Conservation (phyloP, 148 eudicot genomes). For the Vaccinium darrowii region DNA sequence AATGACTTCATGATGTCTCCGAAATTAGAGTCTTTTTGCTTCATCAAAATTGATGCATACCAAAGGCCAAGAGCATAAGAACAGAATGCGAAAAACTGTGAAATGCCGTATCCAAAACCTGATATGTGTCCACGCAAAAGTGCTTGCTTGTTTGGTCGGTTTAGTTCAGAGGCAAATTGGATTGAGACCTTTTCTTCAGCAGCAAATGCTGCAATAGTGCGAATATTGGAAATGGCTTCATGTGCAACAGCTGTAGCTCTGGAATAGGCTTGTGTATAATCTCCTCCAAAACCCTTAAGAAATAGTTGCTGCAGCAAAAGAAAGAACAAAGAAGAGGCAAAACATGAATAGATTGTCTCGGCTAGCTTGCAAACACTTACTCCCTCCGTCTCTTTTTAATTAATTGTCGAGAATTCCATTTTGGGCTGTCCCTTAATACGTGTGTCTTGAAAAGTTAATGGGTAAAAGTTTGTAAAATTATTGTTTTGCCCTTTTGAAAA, state of each 20-base stretch:
- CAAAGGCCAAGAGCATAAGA: constrained; percentile 65
- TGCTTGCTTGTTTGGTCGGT: constrained; percentile 52
- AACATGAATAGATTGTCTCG: not conserved
- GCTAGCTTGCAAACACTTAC: not conserved
- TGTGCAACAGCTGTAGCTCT: constrained; percentile 56
- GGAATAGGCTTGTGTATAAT: constrained; percentile 43
- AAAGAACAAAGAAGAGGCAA: not conserved
- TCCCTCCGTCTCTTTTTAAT: no score
- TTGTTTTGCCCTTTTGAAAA: no score
- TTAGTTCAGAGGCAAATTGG: constrained; percentile 38
- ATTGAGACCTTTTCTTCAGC: constrained; percentile 54
- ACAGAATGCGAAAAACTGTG: constrained; percentile 52
- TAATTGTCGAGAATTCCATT: no score
- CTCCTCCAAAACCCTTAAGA: constrained; percentile 70
- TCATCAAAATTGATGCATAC: constrained; percentile 62
- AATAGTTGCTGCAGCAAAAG: constrained; percentile 50
- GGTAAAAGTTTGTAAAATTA: no score
- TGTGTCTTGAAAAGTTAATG: no score
- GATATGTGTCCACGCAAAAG: constrained; percentile 62
- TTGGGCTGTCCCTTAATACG: no score
- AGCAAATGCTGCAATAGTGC: constrained; percentile 72
- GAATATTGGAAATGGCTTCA: constrained; percentile 67
- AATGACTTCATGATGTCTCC: constrained; percentile 63
- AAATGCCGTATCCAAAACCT: constrained; percentile 59
- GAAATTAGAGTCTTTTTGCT: constrained; percentile 33